A percentile compares a stretch with the other conserved stretches of the same genome.
phyloP scores from a whole-genome alignment of 2,329 filamentous ascomycete species.

The Simplicillium aogashimaense region DNA sequence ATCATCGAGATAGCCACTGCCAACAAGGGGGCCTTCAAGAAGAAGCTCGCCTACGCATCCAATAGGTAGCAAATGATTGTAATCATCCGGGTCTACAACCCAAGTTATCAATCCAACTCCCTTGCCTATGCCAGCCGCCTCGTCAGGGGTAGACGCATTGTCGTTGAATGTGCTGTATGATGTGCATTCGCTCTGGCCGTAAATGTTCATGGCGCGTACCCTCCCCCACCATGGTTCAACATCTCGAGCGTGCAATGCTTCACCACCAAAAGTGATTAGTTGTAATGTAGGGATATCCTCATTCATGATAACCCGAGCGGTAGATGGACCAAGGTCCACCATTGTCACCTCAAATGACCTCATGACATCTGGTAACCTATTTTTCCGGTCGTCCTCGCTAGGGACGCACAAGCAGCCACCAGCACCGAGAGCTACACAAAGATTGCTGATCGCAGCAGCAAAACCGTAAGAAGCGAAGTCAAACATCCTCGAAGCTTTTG shows the following conservation, averaged over 20 bases:
- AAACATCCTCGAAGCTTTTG: slow-evolving; percentile 2
- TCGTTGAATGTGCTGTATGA: background rate
- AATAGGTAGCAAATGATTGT: too few species aligned
- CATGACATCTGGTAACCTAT: background rate
- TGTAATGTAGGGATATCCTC: background rate
- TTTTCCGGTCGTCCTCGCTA: background rate
- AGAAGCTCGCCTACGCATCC: background rate
- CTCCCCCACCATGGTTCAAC: background rate
- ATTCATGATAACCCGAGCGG: background rate
- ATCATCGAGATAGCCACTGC: background rate
- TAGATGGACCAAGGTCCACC: background rate
- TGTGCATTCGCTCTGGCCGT: background rate
- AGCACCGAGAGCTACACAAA: background rate
- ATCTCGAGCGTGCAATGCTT: slow-evolving; percentile 3
- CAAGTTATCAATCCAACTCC: too few species aligned
- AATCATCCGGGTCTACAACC: too few species aligned
- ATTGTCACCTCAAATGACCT: background rate
- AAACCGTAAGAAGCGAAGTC: slow-evolving; percentile 10
- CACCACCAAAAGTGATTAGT: slow-evolving; percentile 8
- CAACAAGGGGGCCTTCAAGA: background rate
- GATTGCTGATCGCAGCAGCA: slow-evolving; percentile 4
- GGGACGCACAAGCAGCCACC: slow-evolving; percentile 2
- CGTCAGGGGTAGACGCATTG: too few species aligned
- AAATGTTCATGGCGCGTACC: background rate
- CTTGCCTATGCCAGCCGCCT: too few species aligned